A percentile compares a stretch with the other conserved stretches of the same genome.
These are phyloP conservation scores for Penicillium brevicompactum DNA, from an alignment of 2,329 filamentous ascomycete genomes.

Conservation along the genomic window DNA sequence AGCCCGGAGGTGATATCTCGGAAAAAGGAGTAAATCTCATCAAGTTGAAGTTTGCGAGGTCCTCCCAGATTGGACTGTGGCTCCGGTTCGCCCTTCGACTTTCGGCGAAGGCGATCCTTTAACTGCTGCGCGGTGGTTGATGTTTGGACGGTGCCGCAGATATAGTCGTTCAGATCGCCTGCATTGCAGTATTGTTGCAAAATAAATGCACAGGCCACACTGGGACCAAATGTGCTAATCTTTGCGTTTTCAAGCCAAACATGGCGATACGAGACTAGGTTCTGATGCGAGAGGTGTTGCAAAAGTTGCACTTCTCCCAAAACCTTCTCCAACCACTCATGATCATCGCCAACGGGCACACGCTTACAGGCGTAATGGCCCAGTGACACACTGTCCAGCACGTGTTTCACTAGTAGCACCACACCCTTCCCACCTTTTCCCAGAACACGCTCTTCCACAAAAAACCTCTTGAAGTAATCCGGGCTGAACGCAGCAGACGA, in stretches of 20 bases:
- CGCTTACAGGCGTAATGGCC: slow-evolving; percentile 96
- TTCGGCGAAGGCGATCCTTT: slow-evolving; percentile 81
- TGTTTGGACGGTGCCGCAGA: slow-evolving; percentile 69
- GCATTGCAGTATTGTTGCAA: slow-evolving; percentile 96
- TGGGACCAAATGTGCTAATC: slow-evolving; percentile 83
- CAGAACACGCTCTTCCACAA: slow-evolving; percentile 82
- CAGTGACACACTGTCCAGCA: slow-evolving; percentile 83
- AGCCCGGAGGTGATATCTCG: slow-evolving; percentile 91
- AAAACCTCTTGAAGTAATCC: slow-evolving; percentile 91
- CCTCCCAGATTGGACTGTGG: slow-evolving; percentile 55
- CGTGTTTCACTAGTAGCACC: slow-evolving; percentile 88
- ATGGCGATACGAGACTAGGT: slow-evolving; percentile 93
- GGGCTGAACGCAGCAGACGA: slow-evolving; percentile 85
- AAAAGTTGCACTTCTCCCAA: slow-evolving; percentile 90
- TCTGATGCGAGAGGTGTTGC: slow-evolving; percentile 88
- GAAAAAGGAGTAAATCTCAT: slow-evolving; percentile 97
- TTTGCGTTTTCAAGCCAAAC: slow-evolving; percentile 93
- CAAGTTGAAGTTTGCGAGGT: slow-evolving; percentile 67
- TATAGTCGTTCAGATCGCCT: slow-evolving; percentile 85
- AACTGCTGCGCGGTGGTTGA: slow-evolving; percentile 74
- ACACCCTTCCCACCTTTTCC: slow-evolving; percentile 93
- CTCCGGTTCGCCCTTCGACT: slow-evolving; percentile 76
- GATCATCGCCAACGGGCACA: slow-evolving; percentile 92
- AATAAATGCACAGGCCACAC: slow-evolving; percentile 93
- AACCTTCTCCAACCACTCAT: slow-evolving; percentile 93